Base-by-base conservation (phyloP, 441 rosid genomes). In the Populus hybrid region DNA sequence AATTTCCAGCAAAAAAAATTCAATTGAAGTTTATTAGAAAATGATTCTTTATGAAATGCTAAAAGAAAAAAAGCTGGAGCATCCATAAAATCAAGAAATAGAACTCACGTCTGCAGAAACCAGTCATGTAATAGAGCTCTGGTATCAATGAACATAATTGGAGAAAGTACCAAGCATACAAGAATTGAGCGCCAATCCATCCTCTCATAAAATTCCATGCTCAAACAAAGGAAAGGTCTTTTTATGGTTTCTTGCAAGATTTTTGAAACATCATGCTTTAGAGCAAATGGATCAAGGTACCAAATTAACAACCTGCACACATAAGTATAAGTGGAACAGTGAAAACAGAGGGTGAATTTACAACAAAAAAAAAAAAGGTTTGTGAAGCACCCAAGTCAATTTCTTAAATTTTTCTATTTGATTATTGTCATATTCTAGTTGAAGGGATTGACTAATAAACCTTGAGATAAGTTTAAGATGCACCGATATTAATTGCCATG, bases 81-180 rank as follows among this genome's bases (percentile, higher is more conserved):
- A 24, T 26, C 34, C 16, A 10, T 9, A 21, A 75, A 53, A 75
- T 59, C 26, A 72, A 53, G 50, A 63, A 34, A 74, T 0, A 26
- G 61, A 77, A 91, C 94, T 89, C 80, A 91, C 96, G 94, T 85
- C 69, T 83, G 84, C 75, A 94, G 79, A 84, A 94, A 80, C 96
- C 97, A 94, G 64, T 82, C 85, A 78, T 92, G 97, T 70, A 94
- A 85, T 64, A 91, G 84, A 61, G 92, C 85, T 82, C 92, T 87
- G 40, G 84, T 73, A 81, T 88, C 83, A 10, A 80, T 76, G 75
- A 91, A 91, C 86, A 84, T 85, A 38, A 59, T 5, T 68, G 94
- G 92, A 79, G 90, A 91, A 81, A 91, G 81, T 66, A 78, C 87
- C 83, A 88, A 82, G 87, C 90, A 84, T 65, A 83, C 70, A 68